Conservation (phyloP, 164 flowering plant genomes). For the Kalanchoe fedtschenkoi region DNA sequence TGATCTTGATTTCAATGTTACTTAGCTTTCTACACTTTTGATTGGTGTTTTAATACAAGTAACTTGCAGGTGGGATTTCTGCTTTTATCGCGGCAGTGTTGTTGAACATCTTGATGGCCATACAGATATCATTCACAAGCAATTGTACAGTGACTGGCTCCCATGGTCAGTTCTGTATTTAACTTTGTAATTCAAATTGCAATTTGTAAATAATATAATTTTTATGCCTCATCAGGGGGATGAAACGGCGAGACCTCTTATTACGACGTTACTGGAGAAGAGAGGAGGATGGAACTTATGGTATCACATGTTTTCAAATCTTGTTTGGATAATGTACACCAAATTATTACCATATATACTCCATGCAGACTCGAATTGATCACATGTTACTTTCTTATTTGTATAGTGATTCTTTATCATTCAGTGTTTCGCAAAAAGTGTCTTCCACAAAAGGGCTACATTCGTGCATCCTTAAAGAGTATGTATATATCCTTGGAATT, state of each 20-base stretch:
- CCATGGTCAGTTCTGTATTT: constrained; percentile 18
- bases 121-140: constrained; percentile 70
- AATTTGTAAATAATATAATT: constrained; percentile 1
- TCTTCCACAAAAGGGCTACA: constrained; percentile 51
- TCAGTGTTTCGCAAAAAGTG: constrained; percentile 76
- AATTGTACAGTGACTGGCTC: constrained; percentile 59
- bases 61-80: constrained; percentile 88
- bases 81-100: constrained; percentile 53
- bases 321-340: background rate
- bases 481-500: constrained; percentile 67
- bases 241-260: constrained; percentile 73
- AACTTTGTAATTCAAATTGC: background rate
- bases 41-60: background rate
- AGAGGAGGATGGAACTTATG: constrained; percentile 95
- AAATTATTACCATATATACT: background rate
- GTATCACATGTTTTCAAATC: constrained; percentile 19
- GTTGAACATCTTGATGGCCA: constrained; percentile 96
- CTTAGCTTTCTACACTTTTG: background rate
- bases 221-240: constrained; percentile 45
- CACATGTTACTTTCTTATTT: constrained; percentile 10
- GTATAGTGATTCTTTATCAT: constrained; percentile 77
- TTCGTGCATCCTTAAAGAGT: constrained; percentile 95
- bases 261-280: constrained; percentile 89
- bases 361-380: constrained; percentile 5
- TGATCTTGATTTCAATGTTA: background rate